Evolutionary conservation across 345 rosid species (phyloP), one percentile per base, ranked within the genome.

Genomic region (Citrus australasica): DNA sequence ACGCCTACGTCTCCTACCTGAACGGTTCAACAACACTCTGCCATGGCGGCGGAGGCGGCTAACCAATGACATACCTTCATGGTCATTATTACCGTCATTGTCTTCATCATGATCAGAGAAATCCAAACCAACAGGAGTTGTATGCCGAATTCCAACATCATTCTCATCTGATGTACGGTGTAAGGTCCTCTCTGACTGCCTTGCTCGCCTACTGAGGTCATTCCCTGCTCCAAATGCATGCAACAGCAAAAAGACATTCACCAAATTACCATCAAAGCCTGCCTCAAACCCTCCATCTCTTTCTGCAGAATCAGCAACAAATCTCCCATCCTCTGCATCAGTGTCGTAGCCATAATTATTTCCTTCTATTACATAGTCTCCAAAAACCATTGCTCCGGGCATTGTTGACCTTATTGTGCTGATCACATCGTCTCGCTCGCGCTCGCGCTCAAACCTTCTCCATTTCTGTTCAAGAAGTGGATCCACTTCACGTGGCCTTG

Each of bases 321-420:
- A 66, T 61, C 69, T 81, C 70, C 78, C 86, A 69, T 76, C 89
- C 55, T 71, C 87, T 53, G 82, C 95, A 33, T 85, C 89, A 35
- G 84, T 70, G 62, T 89, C 91, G 48, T 87, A 85, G 33, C 90
- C 90, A 32, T 83, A 67, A 65, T 81, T 83, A 65, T 86, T 89
- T 28, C 93, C 89, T 85, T 92, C 97, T 60, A 95, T 88, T 48
- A 91, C 94, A 74, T 92, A 92, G 82, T 93, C 99, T 30, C 96
- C 98, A 28, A 90, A 82, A 66, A 95, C 93, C 94, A 90, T 78
- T 42, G 98, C 88, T 51, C 98, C 98, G 1, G 97, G 94, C 93
- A 93, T 93, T 37, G 94, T 81, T 8, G 99, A 92, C 83, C 92
- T 87, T 64, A 95, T 91, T 32, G 90, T 91, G 87, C 97, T 94